These are phyloP conservation scores for Beauveria varroae DNA, from an alignment of 2,329 filamentous ascomycete genomes.

Conservation along the genomic window DNA sequence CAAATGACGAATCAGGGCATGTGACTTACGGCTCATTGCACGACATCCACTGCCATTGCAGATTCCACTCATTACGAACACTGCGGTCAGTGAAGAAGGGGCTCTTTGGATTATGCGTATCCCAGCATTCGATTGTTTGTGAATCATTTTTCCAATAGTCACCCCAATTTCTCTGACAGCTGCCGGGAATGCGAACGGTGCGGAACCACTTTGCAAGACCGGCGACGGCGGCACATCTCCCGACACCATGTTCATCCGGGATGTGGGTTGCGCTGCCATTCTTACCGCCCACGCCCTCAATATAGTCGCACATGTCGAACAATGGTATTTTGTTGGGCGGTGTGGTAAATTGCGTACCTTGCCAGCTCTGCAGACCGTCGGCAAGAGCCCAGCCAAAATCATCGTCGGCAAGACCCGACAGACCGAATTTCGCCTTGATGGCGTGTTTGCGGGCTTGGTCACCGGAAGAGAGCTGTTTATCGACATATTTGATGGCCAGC, in stretches of 20 bases:
- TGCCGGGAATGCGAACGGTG: conserved; percentile 5
- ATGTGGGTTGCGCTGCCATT: background rate
- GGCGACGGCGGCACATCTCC: background rate
- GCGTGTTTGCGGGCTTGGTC: conserved; percentile 15
- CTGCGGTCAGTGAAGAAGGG: conserved; percentile 7
- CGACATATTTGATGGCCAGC: conserved; percentile 35
- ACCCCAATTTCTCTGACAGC: background rate
- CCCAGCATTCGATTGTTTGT: conserved; percentile 1
- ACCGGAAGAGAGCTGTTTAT: conserved; percentile 11
- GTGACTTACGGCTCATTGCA: conserved; percentile 11
- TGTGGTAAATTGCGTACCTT: conserved; percentile 26
- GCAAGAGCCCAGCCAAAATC: conserved; percentile 40
- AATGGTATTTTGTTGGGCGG: conserved; percentile 23
- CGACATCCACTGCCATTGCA: conserved; percentile 11
- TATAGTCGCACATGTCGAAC: conserved; percentile 29
- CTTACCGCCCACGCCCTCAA: conserved; percentile 15
- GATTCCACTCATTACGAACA: background rate
- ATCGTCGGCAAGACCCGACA: conserved; percentile 35
- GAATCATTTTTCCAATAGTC: background rate
- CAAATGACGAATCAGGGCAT: background rate
- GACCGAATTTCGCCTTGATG: conserved; percentile 30
- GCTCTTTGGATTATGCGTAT: conserved; percentile 1
- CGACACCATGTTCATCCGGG: conserved; percentile 8
- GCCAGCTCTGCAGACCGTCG: conserved; percentile 27
- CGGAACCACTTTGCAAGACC: conserved; percentile 4